Conservation (phyloP, 345 rosid genomes). For the Hibiscus tridactylites region DNA sequence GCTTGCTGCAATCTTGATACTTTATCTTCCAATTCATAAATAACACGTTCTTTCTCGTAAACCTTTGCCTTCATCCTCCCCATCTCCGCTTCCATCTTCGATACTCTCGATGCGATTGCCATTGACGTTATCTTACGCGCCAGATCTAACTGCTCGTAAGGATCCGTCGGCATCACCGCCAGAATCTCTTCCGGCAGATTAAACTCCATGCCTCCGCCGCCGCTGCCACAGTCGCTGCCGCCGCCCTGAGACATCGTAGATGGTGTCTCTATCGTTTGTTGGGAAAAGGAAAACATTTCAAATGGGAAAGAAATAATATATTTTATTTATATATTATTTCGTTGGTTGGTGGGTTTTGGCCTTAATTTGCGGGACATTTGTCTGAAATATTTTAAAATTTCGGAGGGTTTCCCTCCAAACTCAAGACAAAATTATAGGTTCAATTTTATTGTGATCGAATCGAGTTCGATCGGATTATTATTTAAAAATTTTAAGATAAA, state of each 20-base stretch:
- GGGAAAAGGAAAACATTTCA: background rate
- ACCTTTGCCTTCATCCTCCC: conserved; percentile 43
- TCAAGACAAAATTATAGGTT: background rate
- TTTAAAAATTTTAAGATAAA: no score
- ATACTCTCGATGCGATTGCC: conserved; percentile 94
- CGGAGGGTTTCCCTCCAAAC: background rate
- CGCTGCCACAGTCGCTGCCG: background rate
- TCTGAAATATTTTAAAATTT: background rate
- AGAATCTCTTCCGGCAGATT: conserved; percentile 64
- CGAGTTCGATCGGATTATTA: no score
- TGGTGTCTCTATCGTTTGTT: background rate
- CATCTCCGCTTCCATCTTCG: conserved; percentile 66
- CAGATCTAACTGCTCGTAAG: conserved; percentile 91
- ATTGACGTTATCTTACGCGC: conserved; percentile 94
- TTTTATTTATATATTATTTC: background rate
- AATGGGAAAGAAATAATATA: background rate
- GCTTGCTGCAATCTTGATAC: conserved; percentile 42
- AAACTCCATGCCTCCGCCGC: conserved; percentile 36
- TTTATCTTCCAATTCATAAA: conserved; percentile 52
- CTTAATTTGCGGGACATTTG: background rate
- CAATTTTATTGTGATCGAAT: background rate
- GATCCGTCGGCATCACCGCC: conserved; percentile 82
- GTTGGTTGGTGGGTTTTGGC: background rate
- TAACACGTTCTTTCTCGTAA: conserved; percentile 55
- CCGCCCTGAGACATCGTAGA: conserved; percentile 29